Evolutionary conservation across 169 alveolate species (phyloP), one percentile per base, ranked within the genome.

Genomic region (Plasmodium vinckei): DNA sequence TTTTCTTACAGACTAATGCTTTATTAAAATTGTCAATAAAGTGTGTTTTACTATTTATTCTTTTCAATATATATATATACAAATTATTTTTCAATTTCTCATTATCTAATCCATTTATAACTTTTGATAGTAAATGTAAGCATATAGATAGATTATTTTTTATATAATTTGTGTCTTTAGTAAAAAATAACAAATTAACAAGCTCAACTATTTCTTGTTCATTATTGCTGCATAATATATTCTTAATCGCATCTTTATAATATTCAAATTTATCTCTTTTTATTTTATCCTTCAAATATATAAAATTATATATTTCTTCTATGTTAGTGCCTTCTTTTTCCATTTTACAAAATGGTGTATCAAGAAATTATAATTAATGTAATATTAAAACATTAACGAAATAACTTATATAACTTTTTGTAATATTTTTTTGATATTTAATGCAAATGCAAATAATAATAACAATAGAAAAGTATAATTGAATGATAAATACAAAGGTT

Each of bases 21-120:
- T 56, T 86, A 47, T 86, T 87, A 42, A 69, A 86, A 65, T 86
- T 15, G 33, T 87, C 61, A 25, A 46, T 17, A 33, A 33, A 33
- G 42, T 33, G 42, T 7, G 25, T 47, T 17, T 23, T 46, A 21
- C 21, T 33, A 46, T 86, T 87, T 65, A 70, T 17, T 42, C 27
- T 86, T 86, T 86, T 86, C 75, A 86, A 69, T n/a, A 86, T 59
- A 86, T 86, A 86, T 42, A 23, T 44, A 71, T 21, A 70, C 47
- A 86, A 19, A 51, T 57, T 70, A 10, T 46, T 70, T 70, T 70
- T 86, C 46, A 70, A 13, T 13, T 65, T 56, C 46, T 56, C 84
- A 4, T 17, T 59, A 27, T 82, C 47, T 68, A 47, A 39, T 54
- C 67, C 84, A 68, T 39, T 68, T 46, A 82, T 6, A 12, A 12